Evolutionary conservation across 192 early-diverging fungal genomes (phyloP), one percentile per base, ranked within the genome.

Genomic region (Gamsiella multidivaricata): DNA sequence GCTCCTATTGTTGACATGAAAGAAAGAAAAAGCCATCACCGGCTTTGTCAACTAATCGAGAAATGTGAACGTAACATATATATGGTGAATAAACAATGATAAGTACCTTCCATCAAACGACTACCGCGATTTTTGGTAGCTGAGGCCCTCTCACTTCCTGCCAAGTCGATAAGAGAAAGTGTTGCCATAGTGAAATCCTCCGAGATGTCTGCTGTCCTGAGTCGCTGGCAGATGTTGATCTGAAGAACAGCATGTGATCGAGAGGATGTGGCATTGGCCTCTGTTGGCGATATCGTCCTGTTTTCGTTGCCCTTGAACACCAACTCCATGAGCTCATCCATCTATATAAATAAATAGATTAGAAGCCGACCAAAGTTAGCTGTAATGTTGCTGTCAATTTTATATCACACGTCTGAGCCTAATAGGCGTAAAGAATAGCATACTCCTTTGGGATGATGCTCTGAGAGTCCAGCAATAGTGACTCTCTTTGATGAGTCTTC

Each of bases 81-180:
- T 11, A 20, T 46, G 51, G 17, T 12, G 29, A 20, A 36, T 2
- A 31, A 23, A 37, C 14, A 17, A 36, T 26, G 3, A 26, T 32
- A 33, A 11, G 11, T 65, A 70, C 66, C 54, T 52, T 84, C 91
- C 79, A 91, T 86, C 11, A 95, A 94, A 70, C 96, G 91, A 53
- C 87, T 87, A 70, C 96, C 91, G 10, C 93, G 83, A 32, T 97
- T 95, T 26, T 95, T 95, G 25, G 95, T 88, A 69, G 96, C 96
- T 3, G 97, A 92, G 10, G 96, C 97, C 22, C 97, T 90, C 75
- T 98, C 97, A 69, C 93, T 96, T 37, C 97, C 97, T 14, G 97
- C 97, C 59, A 98, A 79, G 70, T 98, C 97, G 61, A 98, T 97
- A 63, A 98, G 95, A 65, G 92, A 95, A 32, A 98, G 85, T 65